Conservation (phyloP, 345 rosid species). For the Melastoma malabathricum region DNA sequence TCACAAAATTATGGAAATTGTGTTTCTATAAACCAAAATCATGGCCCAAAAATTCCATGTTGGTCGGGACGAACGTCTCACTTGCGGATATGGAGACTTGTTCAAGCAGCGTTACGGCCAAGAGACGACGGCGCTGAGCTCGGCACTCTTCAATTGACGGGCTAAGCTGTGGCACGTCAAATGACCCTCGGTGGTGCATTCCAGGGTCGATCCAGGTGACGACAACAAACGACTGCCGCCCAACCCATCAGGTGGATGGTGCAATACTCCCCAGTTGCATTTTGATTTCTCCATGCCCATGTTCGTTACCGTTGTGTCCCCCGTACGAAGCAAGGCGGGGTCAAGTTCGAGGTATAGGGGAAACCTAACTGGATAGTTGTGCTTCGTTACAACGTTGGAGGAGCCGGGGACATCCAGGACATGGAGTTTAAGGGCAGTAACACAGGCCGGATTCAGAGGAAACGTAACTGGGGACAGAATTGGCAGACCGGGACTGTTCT, state of each 20-base stretch:
- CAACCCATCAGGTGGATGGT: slow-evolving; percentile 5
- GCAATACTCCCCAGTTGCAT: slow-evolving; percentile 9
- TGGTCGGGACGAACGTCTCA: too few relatives aligned
- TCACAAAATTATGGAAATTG: too few relatives aligned
- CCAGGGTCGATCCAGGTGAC: slow-evolving; percentile 5
- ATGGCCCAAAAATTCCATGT: too few relatives aligned
- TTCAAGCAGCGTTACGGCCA: slow-evolving; percentile 1
- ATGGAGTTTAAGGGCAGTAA: slow-evolving; percentile 5
- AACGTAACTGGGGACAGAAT: slow-evolving; percentile 9
- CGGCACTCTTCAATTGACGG: slow-evolving; percentile 9
- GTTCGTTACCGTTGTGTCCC: slow-evolving; percentile 3
- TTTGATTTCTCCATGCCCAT: slow-evolving; percentile 7
- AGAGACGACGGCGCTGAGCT: slow-evolving; percentile 6
- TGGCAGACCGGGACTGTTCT: slow-evolving; percentile 2
- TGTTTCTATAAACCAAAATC: too few relatives aligned
- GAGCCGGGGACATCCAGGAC: slow-evolving; percentile 4
- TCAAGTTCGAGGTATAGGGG: slow-evolving; percentile 11
- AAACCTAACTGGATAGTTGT: slow-evolving; percentile 2
- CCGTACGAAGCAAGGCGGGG: slow-evolving; percentile 5
- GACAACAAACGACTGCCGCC: slow-evolving; percentile 8
- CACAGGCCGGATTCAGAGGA: not conserved
- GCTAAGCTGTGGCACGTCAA: slow-evolving; percentile 1
- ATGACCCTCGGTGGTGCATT: slow-evolving; percentile 6
- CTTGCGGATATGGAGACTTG: slow-evolving; percentile 7
- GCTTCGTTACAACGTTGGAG: slow-evolving; percentile 1